Evolutionary conservation across 345 rosid genomes (phyloP), one percentile per base, ranked within the genome.

Genomic region (Microcos paniculata): DNA sequence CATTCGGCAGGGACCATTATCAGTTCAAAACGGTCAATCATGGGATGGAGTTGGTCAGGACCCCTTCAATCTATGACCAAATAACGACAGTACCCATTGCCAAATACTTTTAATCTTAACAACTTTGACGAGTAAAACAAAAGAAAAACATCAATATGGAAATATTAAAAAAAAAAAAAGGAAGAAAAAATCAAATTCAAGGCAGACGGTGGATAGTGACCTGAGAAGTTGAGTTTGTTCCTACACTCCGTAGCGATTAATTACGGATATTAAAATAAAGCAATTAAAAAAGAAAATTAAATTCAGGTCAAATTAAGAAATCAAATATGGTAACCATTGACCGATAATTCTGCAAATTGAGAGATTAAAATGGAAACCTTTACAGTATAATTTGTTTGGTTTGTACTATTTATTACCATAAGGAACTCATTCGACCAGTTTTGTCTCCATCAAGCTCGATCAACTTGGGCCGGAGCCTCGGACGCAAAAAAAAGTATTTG

Each of bases 11-110:
- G 78, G 56, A 79, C 52, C 48, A 11, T 61, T n/a, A n/a, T n/a
- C 10, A 38, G 57, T 35, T 75, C 73, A 40, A 45, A 51, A 77
- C 46, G 30, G 81, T 76, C 74, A 72, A 80, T 53, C 64, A 30
- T 70, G 28, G 31, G 65, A 11, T 52, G 26, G 3, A 45, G 62
- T 55, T 62, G 63, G 62, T 80, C 62, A 23, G 67, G 45, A 23
- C 59, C 52, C 30, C 14, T 48, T 51, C 40, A 51, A 59, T 45
- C 30, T 46, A 73, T 28, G 56, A 46, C 56, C 49, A 64, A 52
- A 30, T 69, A 30, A 45, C 33, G 35, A 45, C 35, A 67, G 45
- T 16, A 67, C 40, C 19, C 45, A 19, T 51, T 30, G 56, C 56
- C 28, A 4, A 16, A 49, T 19, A 0, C 24, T 28, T 48, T 70